These are phyloP conservation scores for Pilobolus umbonatus DNA, from an alignment of 192 early-diverging fungal genomes.

Conservation along the genomic window DNA sequence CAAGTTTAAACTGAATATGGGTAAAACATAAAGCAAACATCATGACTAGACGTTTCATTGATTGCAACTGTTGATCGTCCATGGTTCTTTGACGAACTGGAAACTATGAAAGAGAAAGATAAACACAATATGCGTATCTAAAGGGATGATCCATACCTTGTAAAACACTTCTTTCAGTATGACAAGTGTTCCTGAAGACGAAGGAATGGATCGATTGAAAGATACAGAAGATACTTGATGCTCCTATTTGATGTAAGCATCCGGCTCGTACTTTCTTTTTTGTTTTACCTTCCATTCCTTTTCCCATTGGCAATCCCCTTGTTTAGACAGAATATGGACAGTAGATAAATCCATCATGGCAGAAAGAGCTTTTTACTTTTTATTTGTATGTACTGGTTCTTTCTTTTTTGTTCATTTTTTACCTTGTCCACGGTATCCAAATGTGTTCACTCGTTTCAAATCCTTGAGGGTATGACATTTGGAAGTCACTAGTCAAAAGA, in stretches of 20 bases:
- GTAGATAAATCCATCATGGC: conserved; percentile 41
- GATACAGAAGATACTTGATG: too few species aligned
- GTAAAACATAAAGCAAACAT: conserved; percentile 41
- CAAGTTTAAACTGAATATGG: conserved; percentile 35
- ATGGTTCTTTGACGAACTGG: too few species aligned
- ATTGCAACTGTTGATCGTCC: too few species aligned
- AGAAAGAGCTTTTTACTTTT: conserved; percentile 36
- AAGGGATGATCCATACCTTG: conserved; percentile 38
- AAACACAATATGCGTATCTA: background rate
- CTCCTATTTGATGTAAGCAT: too few species aligned
- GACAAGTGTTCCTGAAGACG: conserved; percentile 58
- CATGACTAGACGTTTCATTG: conserved; percentile 47
- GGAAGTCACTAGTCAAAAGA: conserved; percentile 48
- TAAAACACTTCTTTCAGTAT: conserved; percentile 62
- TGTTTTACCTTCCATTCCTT: too few species aligned
- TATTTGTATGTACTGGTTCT: background rate
- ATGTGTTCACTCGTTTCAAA: conserved; percentile 37
- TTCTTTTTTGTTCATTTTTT: background rate
- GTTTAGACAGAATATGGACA: conserved; percentile 52
- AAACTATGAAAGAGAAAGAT: background rate
- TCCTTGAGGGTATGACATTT: conserved; percentile 45
- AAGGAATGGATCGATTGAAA: too few species aligned
- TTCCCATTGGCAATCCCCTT: too few species aligned
- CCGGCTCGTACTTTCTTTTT: too few species aligned
- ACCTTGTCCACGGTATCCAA: conserved; percentile 76